These are phyloP conservation scores for Piper betle DNA, from an alignment of 164 flowering plant genomes.

Conservation along the genomic window DNA sequence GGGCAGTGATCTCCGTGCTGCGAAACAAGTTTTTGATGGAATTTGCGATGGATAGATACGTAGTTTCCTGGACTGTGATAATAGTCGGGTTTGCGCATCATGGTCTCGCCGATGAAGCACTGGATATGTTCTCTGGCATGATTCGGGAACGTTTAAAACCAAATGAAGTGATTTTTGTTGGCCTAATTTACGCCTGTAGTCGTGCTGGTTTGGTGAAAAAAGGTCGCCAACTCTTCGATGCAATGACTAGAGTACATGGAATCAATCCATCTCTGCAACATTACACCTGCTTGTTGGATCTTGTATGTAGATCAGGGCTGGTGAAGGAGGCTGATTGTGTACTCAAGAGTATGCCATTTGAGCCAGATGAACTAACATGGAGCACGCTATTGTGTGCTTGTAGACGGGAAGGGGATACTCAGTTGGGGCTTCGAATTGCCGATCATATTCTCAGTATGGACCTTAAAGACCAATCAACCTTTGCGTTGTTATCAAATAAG, in stretches of 20 bases:
- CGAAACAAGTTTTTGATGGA: constrained; percentile 31
- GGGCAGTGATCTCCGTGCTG: constrained; percentile 58
- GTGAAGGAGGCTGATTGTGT: constrained; percentile 62
- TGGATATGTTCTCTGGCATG: constrained; percentile 54
- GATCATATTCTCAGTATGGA: constrained; percentile 36
- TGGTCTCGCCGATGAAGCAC: constrained; percentile 62
- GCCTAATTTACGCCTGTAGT: constrained; percentile 78
- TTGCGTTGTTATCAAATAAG: constrained; percentile 53
- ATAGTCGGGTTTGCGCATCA: constrained; percentile 82
- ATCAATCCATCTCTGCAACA: constrained; percentile 62
- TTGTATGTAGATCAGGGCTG: constrained; percentile 60
- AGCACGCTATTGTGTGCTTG: constrained; percentile 74
- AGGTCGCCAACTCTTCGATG: constrained; percentile 46
- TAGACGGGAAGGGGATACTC: constrained; percentile 30
- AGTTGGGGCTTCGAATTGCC: constrained; percentile 49
- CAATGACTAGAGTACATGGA: constrained; percentile 47
- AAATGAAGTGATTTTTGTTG: constrained; percentile 77
- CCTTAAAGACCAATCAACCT: constrained; percentile 53
- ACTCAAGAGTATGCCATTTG: constrained; percentile 48
- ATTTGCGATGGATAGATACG: constrained; percentile 37
- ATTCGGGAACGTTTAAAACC: constrained; percentile 43
- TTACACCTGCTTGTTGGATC: constrained; percentile 78
- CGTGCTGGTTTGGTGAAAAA: constrained; percentile 64
- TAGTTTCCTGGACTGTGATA: constrained; percentile 85
- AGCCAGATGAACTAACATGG: constrained; percentile 88